A percentile compares a stretch with the other conserved stretches of the same genome.
These are phyloP conservation scores for Termitomyces sp. DNA, from an alignment of 768 basidiomycete genomes.

Conservation along the genomic window DNA sequence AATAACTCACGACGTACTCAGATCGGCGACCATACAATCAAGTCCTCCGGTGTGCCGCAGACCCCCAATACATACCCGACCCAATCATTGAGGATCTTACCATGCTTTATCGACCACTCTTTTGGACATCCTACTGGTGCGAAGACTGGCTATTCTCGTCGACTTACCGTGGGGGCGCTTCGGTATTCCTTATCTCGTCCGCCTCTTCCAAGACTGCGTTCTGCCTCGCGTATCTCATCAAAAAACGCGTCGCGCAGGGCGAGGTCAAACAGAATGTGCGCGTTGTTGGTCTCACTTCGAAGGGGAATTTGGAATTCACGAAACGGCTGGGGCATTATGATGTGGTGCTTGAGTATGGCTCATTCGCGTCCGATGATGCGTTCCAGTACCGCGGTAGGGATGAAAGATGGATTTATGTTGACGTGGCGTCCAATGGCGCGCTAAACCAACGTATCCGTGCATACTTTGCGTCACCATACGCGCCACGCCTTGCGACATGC, in stretches of 20 bases:
- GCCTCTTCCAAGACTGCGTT: conserved; percentile 74
- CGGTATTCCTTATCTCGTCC: conserved; percentile 54
- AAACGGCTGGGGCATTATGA: conserved; percentile 50
- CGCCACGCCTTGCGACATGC: conserved; percentile 31
- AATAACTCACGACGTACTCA: conserved; percentile 8
- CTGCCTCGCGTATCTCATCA: conserved; percentile 57
- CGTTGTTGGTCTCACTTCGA: conserved; percentile 60
- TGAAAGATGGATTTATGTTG: conserved; percentile 52
- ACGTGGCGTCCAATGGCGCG: conserved; percentile 53
- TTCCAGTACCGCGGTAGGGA: conserved; percentile 19
- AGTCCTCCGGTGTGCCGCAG: conserved; percentile 51
- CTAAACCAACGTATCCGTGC: conserved; percentile 41
- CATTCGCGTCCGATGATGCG: conserved; percentile 26
- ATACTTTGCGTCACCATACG: conserved; percentile 35
- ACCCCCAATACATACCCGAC: conserved; percentile 48
- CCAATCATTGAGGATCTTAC: conserved; percentile 51
- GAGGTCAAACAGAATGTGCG: conserved; percentile 23
- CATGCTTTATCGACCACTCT: conserved; percentile 69
- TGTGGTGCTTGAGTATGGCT: conserved; percentile 51
- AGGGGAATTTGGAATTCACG: conserved; percentile 50
- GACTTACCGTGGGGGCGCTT: conserved; percentile 43
- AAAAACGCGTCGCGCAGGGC: conserved; percentile 34
- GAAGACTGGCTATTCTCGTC: conserved; percentile 62
- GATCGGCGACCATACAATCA: conserved; percentile 70
- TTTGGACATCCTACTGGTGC: conserved; percentile 75